Evolutionary conservation across 1,284 basidiomycete species (phyloP).

Genomic region (Rhodotorula sp.): DNA sequence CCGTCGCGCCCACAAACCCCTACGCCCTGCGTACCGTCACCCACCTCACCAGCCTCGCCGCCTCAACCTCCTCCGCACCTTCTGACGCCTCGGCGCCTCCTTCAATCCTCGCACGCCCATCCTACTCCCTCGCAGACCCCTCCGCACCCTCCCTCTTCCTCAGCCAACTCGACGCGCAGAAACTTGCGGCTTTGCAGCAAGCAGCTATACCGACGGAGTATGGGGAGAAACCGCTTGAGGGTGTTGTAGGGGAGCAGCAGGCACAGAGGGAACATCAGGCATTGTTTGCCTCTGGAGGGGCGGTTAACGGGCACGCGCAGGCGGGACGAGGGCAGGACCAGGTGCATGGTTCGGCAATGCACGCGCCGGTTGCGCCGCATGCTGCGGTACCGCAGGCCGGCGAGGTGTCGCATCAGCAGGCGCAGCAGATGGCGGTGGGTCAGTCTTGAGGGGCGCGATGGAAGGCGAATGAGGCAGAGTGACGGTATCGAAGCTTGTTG

Average conservation of each 20-base stretch:
- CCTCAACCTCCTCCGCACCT: conserved; percentile 10
- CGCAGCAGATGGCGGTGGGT: conserved; percentile 15
- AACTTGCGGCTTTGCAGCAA: conserved; percentile 27
- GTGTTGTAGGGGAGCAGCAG: conserved; percentile 18
- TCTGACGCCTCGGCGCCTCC: conserved; percentile 5
- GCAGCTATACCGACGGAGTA: conserved; percentile 1
- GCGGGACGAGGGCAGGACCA: neutral
- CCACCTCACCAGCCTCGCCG: conserved; percentile 29
- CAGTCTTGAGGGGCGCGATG: neutral
- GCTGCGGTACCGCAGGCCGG: conserved; percentile 1
- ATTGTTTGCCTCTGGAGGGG: conserved; percentile 9
- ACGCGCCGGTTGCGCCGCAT: neutral
- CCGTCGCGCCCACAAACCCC: conserved; percentile 34
- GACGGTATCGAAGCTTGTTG: no score
- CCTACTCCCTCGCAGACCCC: conserved; percentile 23
- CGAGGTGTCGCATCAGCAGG: neutral
- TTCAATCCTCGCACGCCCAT: conserved; percentile 19
- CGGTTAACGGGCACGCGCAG: neutral
- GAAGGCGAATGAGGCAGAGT: neutral
- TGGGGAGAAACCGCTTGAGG: conserved; percentile 16
- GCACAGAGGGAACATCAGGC: neutral
- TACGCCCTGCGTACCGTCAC: conserved; percentile 31
- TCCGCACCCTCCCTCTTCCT: conserved; percentile 39
- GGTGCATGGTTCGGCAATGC: neutral
- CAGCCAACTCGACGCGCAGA: conserved; percentile 29